These are phyloP conservation scores for Serendipita sp. DNA, from an alignment of 768 basidiomycete species.

Conservation along the genomic window DNA sequence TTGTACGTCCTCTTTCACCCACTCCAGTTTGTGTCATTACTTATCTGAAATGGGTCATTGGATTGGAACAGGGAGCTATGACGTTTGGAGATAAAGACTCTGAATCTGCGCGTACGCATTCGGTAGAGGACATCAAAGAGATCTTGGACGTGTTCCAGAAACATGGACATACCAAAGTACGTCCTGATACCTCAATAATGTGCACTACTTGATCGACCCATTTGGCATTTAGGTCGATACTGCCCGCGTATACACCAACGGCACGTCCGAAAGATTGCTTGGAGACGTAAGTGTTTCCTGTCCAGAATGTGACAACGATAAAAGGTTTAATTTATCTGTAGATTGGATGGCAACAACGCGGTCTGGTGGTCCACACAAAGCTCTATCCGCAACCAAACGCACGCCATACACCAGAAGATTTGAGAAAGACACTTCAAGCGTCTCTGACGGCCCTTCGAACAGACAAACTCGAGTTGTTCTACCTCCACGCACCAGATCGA, in stretches of 20 bases:
- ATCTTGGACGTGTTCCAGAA: conserved; percentile 38
- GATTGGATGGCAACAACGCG: conserved; percentile 29
- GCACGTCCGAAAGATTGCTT: conserved; percentile 26
- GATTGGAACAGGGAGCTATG: conserved; percentile 30
- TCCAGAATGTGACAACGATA: conserved; percentile 5
- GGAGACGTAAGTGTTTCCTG: conserved; percentile 25
- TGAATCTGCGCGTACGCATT: conserved; percentile 28
- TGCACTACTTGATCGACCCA: not conserved
- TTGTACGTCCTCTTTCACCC: not conserved
- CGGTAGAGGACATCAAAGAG: conserved; percentile 31
- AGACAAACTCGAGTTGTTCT: conserved; percentile 32
- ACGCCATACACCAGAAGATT: conserved; percentile 14
- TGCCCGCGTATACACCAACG: conserved; percentile 16
- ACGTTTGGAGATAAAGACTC: conserved; percentile 37
- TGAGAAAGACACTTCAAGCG: conserved; percentile 22
- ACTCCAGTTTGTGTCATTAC: too few relatives aligned
- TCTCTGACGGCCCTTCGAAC: conserved; percentile 32
- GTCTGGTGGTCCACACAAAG: conserved; percentile 44
- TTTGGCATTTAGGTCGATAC: conserved; percentile 19
- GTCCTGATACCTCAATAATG: conserved; percentile 9
- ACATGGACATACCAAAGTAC: conserved; percentile 41
- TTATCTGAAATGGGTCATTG: not conserved
- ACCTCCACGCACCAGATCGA: conserved; percentile 30
- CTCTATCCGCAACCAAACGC: conserved; percentile 26
- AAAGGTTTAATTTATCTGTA: not conserved